phyloP scores from a whole-genome alignment of 2,329 filamentous ascomycete genomes.

The Botrytis porri region DNA sequence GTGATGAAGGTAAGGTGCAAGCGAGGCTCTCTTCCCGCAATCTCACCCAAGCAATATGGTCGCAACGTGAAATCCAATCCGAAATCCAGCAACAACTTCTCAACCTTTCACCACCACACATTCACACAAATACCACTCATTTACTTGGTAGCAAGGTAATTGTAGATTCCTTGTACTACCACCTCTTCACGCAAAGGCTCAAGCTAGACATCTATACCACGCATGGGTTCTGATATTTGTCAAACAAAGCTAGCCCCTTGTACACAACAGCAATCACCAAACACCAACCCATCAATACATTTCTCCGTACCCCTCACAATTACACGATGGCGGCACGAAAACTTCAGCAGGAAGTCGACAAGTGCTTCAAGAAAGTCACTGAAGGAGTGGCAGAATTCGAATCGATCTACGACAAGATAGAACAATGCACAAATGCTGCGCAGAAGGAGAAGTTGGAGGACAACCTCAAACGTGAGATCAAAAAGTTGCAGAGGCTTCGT shows the following conservation, averaged over 20 bases:
- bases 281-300: slow-evolving; percentile 23
- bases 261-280: slow-evolving; percentile 32
- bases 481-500: slow-evolving; percentile 95
- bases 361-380: slow-evolving; percentile 97
- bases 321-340: slow-evolving; percentile 87
- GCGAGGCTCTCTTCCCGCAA: slow-evolving; percentile 19
- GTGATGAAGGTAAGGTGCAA: slow-evolving; percentile 17
- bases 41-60: slow-evolving; percentile 13
- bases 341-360: slow-evolving; percentile 96
- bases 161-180: slow-evolving; percentile 24
- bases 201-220: slow-evolving; percentile 19
- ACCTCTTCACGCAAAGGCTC: slow-evolving; percentile 11
- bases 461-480: slow-evolving; percentile 98
- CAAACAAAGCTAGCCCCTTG: slow-evolving; percentile 31
- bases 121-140: neutral
- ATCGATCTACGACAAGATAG: slow-evolving; percentile 95
- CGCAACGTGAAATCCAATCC: slow-evolving; percentile 10
- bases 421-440: slow-evolving; percentile 83
- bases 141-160: slow-evolving; percentile 12
- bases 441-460: slow-evolving; percentile 99
- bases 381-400: slow-evolving; percentile 94
- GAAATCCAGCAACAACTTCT: slow-evolving; percentile 1
- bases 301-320: slow-evolving; percentile 26
- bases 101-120: neutral
- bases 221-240: slow-evolving; percentile 33